phyloP scores from a whole-genome alignment of 2,329 filamentous ascomycete species.

The Lachnellula occidentalis region DNA sequence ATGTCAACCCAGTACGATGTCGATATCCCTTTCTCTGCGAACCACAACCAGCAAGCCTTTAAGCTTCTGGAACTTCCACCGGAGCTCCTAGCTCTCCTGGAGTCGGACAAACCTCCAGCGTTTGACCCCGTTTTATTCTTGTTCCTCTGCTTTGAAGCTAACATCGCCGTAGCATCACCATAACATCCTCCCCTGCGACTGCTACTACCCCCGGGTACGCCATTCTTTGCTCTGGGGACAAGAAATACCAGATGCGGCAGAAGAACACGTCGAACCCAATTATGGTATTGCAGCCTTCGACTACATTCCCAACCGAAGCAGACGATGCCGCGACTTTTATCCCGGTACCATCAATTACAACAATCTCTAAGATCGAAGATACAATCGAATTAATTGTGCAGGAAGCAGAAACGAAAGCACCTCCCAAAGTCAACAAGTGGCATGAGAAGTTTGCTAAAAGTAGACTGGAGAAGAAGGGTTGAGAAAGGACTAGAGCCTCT shows the following conservation, averaged over 20 bases:
- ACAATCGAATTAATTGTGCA: slow-evolving; percentile 54
- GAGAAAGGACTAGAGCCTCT: neutral
- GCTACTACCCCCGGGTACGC: slow-evolving; percentile 39
- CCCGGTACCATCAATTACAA: slow-evolving; percentile 37
- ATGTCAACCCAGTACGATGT: slow-evolving; percentile 30
- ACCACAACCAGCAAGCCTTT: slow-evolving; percentile 45
- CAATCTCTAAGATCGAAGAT: slow-evolving; percentile 54
- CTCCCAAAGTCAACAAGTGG: slow-evolving; percentile 44
- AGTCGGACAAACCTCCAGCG: slow-evolving; percentile 48
- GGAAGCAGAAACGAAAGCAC: slow-evolving; percentile 23
- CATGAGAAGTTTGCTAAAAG: slow-evolving; percentile 50
- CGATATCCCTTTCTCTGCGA: slow-evolving; percentile 48
- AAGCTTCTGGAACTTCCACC: slow-evolving; percentile 58
- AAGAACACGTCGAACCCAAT: slow-evolving; percentile 66
- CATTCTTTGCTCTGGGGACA: slow-evolving; percentile 45
- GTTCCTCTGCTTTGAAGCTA: neutral
- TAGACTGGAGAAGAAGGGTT: slow-evolving; percentile 18
- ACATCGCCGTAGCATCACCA: slow-evolving; percentile 9
- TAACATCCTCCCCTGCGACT: slow-evolving; percentile 34
- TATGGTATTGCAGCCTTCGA: slow-evolving; percentile 44
- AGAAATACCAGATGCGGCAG: slow-evolving; percentile 55
- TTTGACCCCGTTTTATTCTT: slow-evolving; percentile 32
- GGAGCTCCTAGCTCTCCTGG: slow-evolving; percentile 50
- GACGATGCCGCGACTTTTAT: slow-evolving; percentile 23
- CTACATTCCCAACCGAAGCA: slow-evolving; percentile 15